Evolutionary conservation across 495 filamentous ascomycete species (phyloP), one percentile per base, ranked within the genome.

Genomic region (Penicillium lagena): DNA sequence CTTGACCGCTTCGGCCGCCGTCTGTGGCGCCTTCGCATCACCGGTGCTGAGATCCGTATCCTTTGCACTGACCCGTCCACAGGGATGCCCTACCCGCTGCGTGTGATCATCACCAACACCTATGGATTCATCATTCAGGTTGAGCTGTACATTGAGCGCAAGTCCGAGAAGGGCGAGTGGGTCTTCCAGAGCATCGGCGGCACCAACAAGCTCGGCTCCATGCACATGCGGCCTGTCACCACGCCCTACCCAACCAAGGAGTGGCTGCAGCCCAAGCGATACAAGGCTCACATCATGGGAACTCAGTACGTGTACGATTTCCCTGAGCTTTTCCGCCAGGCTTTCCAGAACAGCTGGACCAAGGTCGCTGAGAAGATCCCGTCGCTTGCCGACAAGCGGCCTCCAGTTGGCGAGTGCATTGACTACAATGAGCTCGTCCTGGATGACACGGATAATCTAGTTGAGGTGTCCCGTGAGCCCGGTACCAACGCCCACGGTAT

Each of bases 251-350:
- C 90, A 27, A 95, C 91, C 55, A 98, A 97, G 78, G 94, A 96
- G 62, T 95, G 90, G 84, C 75, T 97, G 50, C 93, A 98, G 71
- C 93, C 93, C 49, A 98, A 97, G 81, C 80, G 93, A 46, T 97
- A 97, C 82, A 97, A 94, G 81, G 93, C 93, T 40, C 93, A 98
- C 66, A 63, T 98, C 43, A 96, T 97, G 90, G 93, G 93, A 54
- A 98, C 93, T 12, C 93, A 98, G 64, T 98, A 96, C 54, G 94
- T 96, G 46, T 98, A 98, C 64, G 93, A 98, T 73, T 98, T 98
- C 86, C 93, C 93, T 7, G 94, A 98, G 74, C 83, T 98, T 29
- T 98, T 98, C 86, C 79, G 93, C 59, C 93, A 97, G 67, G 91
- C 93, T 34, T 86, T 95, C 68, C 89, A 96, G 70, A 96, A 96